Evolutionary conservation across 73 alveolate genomes (phyloP).

Genomic region (Tetrahymena malaccensis): DNA sequence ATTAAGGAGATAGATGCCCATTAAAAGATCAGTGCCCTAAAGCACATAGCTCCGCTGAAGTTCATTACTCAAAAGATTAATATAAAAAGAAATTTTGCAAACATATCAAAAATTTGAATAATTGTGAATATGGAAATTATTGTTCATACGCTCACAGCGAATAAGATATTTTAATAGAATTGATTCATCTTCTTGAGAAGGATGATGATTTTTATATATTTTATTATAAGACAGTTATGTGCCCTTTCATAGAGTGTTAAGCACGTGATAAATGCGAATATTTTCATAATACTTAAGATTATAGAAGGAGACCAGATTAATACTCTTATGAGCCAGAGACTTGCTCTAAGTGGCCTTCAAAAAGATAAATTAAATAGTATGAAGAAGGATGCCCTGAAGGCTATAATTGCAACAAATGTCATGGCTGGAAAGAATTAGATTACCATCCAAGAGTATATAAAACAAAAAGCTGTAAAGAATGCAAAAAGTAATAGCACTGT

Average conservation of each 20-base stretch:
- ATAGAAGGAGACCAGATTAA: slow-evolving; percentile 59
- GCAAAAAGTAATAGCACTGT: slow-evolving; percentile 41
- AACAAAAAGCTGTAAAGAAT: slow-evolving; percentile 56
- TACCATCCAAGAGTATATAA: slow-evolving; percentile 74
- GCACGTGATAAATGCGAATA: slow-evolving; percentile 64
- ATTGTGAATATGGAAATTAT: slow-evolving; percentile 66
- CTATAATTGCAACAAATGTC: slow-evolving; percentile 53
- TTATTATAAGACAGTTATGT: slow-evolving; percentile 55
- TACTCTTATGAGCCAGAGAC: slow-evolving; percentile 34
- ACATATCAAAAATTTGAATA: slow-evolving; percentile 20
- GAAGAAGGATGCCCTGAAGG: slow-evolving; percentile 68
- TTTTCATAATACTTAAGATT: slow-evolving; percentile 69
- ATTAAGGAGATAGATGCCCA: slow-evolving; percentile 13
- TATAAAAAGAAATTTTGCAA: slow-evolving; percentile 67
- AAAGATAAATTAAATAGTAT: slow-evolving; percentile 18
- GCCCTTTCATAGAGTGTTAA: slow-evolving; percentile 50
- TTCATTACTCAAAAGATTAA: slow-evolving; percentile 59
- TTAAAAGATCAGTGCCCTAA: slow-evolving; percentile 37
- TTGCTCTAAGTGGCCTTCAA: slow-evolving; percentile 50
- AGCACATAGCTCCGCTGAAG: slow-evolving; percentile 64
- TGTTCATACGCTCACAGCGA: slow-evolving; percentile 68
- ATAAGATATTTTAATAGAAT: slow-evolving; percentile 47
- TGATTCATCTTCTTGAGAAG: slow-evolving; percentile 26
- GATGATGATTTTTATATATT: slow-evolving; percentile 54
- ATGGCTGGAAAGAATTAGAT: slow-evolving; percentile 89